These are phyloP conservation scores for Gonapodya sp. DNA, from an alignment of 192 early-diverging fungal genomes.

Conservation along the genomic window DNA sequence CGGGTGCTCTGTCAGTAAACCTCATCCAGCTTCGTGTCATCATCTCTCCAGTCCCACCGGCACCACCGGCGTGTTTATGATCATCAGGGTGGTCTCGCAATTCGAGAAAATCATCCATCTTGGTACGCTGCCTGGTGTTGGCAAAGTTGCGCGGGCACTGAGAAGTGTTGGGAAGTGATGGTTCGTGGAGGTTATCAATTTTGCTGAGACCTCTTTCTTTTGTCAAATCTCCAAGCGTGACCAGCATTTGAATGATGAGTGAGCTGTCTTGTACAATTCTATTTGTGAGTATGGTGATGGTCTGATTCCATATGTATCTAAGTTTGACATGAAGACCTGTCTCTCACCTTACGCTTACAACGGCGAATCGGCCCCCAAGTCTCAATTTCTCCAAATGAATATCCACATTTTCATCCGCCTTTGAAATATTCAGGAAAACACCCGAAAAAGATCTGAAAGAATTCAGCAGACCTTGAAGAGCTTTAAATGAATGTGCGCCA, in stretches of 20 bases:
- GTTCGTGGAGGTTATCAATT: neutral
- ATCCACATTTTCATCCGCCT: neutral
- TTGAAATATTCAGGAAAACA: neutral
- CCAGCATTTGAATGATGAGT: neutral
- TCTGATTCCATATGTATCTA: no score
- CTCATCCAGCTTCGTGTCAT: neutral
- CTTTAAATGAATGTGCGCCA: neutral
- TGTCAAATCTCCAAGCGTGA: neutral
- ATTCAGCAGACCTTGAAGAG: neutral
- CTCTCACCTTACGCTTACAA: neutral
- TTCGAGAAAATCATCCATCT: neutral
- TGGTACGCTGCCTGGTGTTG: neutral
- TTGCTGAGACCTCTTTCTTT: neutral
- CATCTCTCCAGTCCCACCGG: neutral
- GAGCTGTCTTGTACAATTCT: neutral
- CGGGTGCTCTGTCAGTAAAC: neutral
- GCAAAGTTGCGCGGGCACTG: neutral
- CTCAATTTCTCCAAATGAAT: neutral
- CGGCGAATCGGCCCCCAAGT: neutral
- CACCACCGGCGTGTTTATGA: neutral
- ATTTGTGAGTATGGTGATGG: no score
- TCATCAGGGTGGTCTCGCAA: neutral
- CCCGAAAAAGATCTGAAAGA: neutral
- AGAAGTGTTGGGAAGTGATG: neutral
- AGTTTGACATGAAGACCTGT: no score